Evolutionary conservation across 495 filamentous ascomycete genomes (phyloP).

Genomic region (Gamarada debralockiae): DNA sequence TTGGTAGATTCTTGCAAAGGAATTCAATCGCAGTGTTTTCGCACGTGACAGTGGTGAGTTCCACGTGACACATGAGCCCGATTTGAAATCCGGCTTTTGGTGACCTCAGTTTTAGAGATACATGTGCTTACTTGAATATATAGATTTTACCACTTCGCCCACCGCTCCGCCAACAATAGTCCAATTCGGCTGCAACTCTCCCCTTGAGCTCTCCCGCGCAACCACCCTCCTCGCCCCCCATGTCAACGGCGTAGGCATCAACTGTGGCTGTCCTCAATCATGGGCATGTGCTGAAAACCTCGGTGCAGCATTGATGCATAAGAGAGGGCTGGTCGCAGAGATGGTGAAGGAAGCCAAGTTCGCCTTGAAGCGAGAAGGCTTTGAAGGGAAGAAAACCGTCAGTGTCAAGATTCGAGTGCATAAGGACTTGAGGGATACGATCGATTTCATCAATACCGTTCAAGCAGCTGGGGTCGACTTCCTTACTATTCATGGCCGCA

Average conservation of each 20-base stretch:
- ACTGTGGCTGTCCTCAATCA: slow-evolving; percentile 67
- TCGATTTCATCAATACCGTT: slow-evolving; percentile 37
- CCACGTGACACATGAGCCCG: background rate
- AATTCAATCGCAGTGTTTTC: slow-evolving; percentile 56
- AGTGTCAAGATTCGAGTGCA: slow-evolving; percentile 67
- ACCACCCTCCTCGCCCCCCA: slow-evolving; percentile 56
- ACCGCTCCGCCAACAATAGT: slow-evolving; percentile 50
- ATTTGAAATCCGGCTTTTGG: too few relatives aligned
- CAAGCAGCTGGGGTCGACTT: slow-evolving; percentile 47
- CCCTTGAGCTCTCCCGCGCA: slow-evolving; percentile 55
- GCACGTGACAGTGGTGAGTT: slow-evolving; percentile 54
- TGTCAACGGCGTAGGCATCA: slow-evolving; percentile 59
- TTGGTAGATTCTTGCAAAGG: slow-evolving; percentile 56
- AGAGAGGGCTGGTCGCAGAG: slow-evolving; percentile 52
- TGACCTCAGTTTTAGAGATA: too few relatives aligned
- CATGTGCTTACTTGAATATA: slow-evolving; percentile 36
- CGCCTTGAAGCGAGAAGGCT: slow-evolving; percentile 2
- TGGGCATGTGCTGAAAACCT: slow-evolving; percentile 62
- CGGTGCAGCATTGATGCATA: slow-evolving; percentile 60
- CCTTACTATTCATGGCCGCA: slow-evolving; percentile 62
- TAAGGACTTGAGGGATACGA: slow-evolving; percentile 47
- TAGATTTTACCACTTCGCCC: slow-evolving; percentile 37
- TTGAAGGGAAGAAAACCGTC: slow-evolving; percentile 35
- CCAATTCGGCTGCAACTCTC: slow-evolving; percentile 56
- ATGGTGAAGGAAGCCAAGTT: slow-evolving; percentile 47